Conservation (phyloP, 108 stramenopile genomes). For the Stephanodiscus minutulus region DNA sequence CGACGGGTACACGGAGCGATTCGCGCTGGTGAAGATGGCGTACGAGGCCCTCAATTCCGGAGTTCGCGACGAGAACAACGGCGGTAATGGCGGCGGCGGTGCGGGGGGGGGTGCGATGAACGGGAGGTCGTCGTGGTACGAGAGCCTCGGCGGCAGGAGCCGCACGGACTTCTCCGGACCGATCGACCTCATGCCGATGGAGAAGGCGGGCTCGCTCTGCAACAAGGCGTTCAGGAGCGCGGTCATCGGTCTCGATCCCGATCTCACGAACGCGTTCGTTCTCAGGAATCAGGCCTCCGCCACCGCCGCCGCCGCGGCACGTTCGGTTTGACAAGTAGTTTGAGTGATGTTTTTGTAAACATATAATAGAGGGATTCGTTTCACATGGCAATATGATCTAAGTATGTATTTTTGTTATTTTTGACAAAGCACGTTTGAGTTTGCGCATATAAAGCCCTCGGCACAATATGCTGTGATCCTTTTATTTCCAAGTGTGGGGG, state of each 20-base stretch:
- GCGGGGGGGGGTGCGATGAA: background rate
- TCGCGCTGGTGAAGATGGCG: conserved; percentile 62
- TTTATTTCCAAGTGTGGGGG: too few species aligned
- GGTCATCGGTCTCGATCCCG: conserved; percentile 60
- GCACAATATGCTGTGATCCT: too few species aligned
- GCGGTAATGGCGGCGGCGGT: background rate
- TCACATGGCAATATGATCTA: too few species aligned
- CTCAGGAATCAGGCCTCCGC: conserved; percentile 50
- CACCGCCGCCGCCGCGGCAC: background rate
- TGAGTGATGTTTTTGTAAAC: background rate
- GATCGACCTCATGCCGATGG: conserved; percentile 57
- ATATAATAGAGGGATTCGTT: background rate
- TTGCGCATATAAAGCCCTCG: too few species aligned
- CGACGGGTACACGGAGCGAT: conserved; percentile 46
- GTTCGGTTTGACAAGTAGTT: background rate
- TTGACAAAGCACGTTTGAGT: too few species aligned
- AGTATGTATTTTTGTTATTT: too few species aligned
- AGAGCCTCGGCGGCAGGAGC: conserved; percentile 72
- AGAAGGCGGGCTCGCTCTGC: conserved; percentile 51
- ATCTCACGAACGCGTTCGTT: conserved; percentile 75
- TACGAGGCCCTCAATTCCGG: conserved; percentile 74
- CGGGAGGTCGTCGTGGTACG: conserved; percentile 71
- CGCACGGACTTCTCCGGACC: conserved; percentile 70
- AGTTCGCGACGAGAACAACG: conserved; percentile 26
- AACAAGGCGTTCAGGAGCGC: conserved; percentile 60